Conservation (phyloP, 306 rosid species). For the Purshia tridentata region DNA sequence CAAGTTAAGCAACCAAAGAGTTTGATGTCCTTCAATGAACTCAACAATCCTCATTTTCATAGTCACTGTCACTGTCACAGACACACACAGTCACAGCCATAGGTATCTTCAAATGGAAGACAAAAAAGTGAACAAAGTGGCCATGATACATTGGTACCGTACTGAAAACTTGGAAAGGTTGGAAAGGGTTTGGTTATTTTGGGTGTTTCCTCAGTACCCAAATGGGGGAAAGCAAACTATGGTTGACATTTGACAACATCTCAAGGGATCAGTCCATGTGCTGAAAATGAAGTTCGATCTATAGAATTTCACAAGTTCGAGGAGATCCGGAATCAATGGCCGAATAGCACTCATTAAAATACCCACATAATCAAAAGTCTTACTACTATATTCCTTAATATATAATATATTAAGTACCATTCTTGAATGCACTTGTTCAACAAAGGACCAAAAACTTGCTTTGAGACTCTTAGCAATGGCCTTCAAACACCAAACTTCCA, state of each 20-base stretch:
- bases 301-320: slow-evolving; percentile 4
- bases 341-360: background rate
- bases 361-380: background rate
- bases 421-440: background rate
- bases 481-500: slow-evolving; percentile 18
- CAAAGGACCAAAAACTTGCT: background rate
- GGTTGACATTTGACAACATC: slow-evolving; percentile 21
- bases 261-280: slow-evolving; percentile 7
- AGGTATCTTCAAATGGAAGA: no score
- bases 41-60: no score
- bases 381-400: background rate
- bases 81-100: no score
- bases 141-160: no score
- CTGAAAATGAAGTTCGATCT: background rate
- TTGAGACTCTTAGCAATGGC: slow-evolving; percentile 11
- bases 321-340: slow-evolving; percentile 24
- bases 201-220: no score
- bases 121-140: no score
- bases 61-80: no score
- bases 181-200: no score
- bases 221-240: background rate
- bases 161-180: no score
- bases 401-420: background rate
- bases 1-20: no score
- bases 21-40: no score